Percentiles rank a stretch among this genome's conserved stretches.
These are phyloP conservation scores for Solanum etuberosum DNA, from an alignment of 257 asterid genomes.

Conservation along the genomic window DNA sequence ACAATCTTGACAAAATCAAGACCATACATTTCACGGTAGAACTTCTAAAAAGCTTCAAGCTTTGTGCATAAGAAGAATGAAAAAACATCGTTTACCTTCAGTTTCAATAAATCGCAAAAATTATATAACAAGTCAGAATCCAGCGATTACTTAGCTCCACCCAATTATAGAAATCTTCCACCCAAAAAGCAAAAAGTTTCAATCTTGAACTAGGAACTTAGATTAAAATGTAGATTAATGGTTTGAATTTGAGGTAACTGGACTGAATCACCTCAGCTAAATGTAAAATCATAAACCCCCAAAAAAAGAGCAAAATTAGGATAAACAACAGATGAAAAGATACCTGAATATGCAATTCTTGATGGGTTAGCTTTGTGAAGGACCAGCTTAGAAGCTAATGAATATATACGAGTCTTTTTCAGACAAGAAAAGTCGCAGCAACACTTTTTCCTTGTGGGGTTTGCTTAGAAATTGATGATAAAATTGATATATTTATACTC, in stretches of 20 bases:
- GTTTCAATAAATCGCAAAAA: background rate
- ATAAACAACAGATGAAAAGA: background rate
- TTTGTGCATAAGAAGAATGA: background rate
- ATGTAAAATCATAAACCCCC: background rate
- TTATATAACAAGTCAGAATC: background rate
- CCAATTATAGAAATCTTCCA: background rate
- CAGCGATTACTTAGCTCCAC: background rate
- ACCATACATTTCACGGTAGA: background rate
- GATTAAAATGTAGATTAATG: background rate
- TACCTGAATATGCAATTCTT: constrained; percentile 6
- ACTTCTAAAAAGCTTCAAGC: background rate
- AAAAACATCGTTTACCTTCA: background rate
- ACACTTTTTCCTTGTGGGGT: background rate
- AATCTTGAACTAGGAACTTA: background rate
- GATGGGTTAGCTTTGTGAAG: background rate
- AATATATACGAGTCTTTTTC: background rate
- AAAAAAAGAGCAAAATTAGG: background rate
- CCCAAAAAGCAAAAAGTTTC: background rate
- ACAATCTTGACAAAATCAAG: background rate
- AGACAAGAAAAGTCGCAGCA: background rate
- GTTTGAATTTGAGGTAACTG: background rate
- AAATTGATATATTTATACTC: background rate
- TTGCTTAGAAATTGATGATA: background rate
- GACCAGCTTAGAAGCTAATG: background rate
- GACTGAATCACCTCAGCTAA: background rate